These are phyloP conservation scores for Exutisphaerella laricina DNA, from an alignment of 2,329 filamentous ascomycete genomes.

Conservation along the genomic window DNA sequence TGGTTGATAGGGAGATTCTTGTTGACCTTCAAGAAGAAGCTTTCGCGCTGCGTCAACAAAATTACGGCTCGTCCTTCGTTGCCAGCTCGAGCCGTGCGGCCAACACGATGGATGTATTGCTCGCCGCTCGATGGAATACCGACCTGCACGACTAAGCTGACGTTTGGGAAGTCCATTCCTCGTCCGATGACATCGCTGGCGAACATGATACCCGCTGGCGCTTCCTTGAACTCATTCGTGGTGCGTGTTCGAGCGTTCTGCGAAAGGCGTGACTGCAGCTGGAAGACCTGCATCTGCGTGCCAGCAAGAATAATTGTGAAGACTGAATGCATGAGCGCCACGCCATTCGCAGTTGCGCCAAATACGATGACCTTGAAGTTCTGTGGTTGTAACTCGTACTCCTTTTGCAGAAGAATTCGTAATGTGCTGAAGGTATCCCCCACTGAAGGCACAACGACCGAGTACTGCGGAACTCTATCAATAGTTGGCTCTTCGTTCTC, in stretches of 20 bases:
- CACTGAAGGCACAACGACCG: constrained; percentile 36
- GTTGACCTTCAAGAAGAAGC: constrained; percentile 48
- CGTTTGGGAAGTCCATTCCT: constrained; percentile 96
- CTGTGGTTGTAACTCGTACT: constrained; percentile 35
- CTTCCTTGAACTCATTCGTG: constrained; percentile 42
- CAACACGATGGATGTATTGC: constrained; percentile 86
- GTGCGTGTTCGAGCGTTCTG: constrained; percentile 40
- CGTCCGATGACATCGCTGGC: constrained; percentile 77
- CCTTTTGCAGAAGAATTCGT: constrained; percentile 41
- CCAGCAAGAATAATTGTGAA: constrained; percentile 33
- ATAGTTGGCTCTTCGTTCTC: constrained; percentile 42
- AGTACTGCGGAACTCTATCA: constrained; percentile 47
- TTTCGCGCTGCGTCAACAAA: constrained; percentile 48
- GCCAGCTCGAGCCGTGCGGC: constrained; percentile 83
- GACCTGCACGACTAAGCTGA: constrained; percentile 83
- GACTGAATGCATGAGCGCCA: constrained; percentile 39
- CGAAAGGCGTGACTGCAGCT: constrained; percentile 42
- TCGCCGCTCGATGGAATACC: constrained; percentile 47
- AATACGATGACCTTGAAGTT: constrained; percentile 46
- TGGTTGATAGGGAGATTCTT: constrained; percentile 47
- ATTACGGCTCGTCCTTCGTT: constrained; percentile 57
- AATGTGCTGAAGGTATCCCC: constrained; percentile 43
- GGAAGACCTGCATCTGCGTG: constrained; percentile 35
- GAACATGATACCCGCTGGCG: constrained; percentile 46
- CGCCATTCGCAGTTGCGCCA: constrained; percentile 43